A percentile compares a stretch with the other conserved stretches of the same genome.
Conservation (phyloP, 2,329 filamentous ascomycete genomes). For the Paramyrothecium sp. region DNA sequence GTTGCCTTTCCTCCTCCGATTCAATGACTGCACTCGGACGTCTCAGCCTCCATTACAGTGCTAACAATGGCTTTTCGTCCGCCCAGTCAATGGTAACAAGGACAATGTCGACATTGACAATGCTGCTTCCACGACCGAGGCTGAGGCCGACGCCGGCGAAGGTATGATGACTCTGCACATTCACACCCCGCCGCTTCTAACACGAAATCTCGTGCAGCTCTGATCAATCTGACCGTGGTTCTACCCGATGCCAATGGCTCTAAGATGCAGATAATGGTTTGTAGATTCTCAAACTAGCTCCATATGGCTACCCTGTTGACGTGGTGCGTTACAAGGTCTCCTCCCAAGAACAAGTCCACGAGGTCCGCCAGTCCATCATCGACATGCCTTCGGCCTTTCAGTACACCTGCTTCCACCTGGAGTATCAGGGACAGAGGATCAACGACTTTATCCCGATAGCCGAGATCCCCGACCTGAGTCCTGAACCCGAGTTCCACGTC, state of each 20-base stretch:
- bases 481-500: constrained; percentile 75
- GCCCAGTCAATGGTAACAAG: background rate
- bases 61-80: background rate
- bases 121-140: constrained; percentile 21
- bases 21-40: background rate
- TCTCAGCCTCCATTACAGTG: background rate
- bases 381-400: constrained; percentile 91
- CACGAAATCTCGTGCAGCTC: constrained; percentile 30
- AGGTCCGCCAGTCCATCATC: constrained; percentile 94
- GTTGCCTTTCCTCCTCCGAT: background rate
- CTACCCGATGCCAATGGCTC: constrained; percentile 73
- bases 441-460: constrained; percentile 94
- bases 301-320: constrained; percentile 10
- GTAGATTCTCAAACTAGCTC: constrained; percentile 23
- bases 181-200: background rate
- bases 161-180: constrained; percentile 17
- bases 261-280: constrained; percentile 83
- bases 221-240: constrained; percentile 69
- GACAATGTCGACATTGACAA: constrained; percentile 11
- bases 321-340: constrained; percentile 60
- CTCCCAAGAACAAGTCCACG: constrained; percentile 92
- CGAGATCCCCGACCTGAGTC: constrained; percentile 76
- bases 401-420: constrained; percentile 98
- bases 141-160: constrained; percentile 29
- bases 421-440: constrained; percentile 83